Evolutionary conservation across 495 filamentous ascomycete species (phyloP).

Genomic region (Pyronema omphalodes): DNA sequence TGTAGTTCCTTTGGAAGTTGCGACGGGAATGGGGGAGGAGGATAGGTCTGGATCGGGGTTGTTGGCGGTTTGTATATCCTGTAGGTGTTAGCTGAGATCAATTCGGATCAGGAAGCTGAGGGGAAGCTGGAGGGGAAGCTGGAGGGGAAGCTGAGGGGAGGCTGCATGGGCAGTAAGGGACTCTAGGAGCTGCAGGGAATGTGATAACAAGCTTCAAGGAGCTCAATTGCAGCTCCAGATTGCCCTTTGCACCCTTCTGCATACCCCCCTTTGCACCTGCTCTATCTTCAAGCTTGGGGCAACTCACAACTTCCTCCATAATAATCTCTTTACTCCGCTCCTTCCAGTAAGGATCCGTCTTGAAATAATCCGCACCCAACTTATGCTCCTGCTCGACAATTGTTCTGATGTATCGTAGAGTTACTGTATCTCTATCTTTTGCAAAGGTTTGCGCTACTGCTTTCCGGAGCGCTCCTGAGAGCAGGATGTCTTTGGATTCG

Average conservation of each 20-base stretch:
- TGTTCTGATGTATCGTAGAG: constrained; percentile 55
- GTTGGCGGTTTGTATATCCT: background rate
- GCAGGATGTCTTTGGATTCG: background rate
- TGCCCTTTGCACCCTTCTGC: background rate
- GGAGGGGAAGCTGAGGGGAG: too few species aligned
- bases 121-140: too few species aligned
- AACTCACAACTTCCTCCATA: constrained; percentile 47
- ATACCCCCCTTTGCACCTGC: background rate
- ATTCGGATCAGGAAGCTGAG: background rate
- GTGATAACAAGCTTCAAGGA: background rate
- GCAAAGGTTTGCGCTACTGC: constrained; percentile 40
- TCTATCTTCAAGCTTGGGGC: background rate
- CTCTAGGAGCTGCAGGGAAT: too few species aligned
- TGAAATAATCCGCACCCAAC: constrained; percentile 54
- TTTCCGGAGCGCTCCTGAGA: constrained; percentile 32
- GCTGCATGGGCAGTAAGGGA: too few species aligned
- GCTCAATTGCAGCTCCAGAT: background rate
- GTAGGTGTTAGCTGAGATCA: background rate
- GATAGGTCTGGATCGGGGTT: background rate
- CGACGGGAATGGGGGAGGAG: background rate
- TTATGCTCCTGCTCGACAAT: constrained; percentile 44
- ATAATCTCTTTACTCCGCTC: constrained; percentile 59
- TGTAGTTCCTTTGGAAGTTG: too few species aligned
- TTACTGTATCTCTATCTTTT: constrained; percentile 44
- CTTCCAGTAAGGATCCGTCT: constrained; percentile 49